Base-by-base conservation (phyloP, 441 rosid genomes). In the Raphanus hybrid region DNA sequence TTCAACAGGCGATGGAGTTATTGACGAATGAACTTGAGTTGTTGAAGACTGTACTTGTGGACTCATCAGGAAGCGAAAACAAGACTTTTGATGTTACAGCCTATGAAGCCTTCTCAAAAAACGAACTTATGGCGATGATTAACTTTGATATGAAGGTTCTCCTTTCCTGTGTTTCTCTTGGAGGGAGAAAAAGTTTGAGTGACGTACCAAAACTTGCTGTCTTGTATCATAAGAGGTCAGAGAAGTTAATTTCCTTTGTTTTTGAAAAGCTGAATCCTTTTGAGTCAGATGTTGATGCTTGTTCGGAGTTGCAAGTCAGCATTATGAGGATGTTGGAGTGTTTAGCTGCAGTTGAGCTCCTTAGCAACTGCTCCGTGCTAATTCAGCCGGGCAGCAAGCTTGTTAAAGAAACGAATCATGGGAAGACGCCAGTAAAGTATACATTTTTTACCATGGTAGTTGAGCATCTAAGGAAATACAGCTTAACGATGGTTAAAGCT, bases 111-210 rank as follows among this genome's bases (percentile, higher is more conserved):
- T 91, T 83, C 84, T 85, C 97, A 18, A 90, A 86, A 83, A 67
- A 48, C n/a, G 98, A 96, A 82, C 74, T 93, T 79, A 77, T 84
- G 86, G 92, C 97, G 15, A 64, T 96, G 71, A 64, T 92, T 74
- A 93, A 92, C 67, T 96, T 96, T 87, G 97, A 96, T 86, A 84
- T 93, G 86, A 93, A 96, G 86, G 98, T 89, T 78, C 67, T 93
- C 75, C 85, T 92, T 82, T 85, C 93, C 34, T 88, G 96, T 77
- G 86, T 86, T 76, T 82, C 87, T 71, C 82, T 88, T 75, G 84
- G 83, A 73, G 93, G 82, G 77, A 69, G 64, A 64, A 82, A 74
- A 80, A 82, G 55, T 78, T 83, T 89, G 87, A 85, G 83, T 86
- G 87, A 82, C 75, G 85, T 85, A 73, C 93, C 94, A 64, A 89